Percentiles rank a stretch among this genome's conserved stretches.
These are phyloP conservation scores for Botrytis paeoniae DNA, from an alignment of 2,329 filamentous ascomycete species.

Conservation along the genomic window DNA sequence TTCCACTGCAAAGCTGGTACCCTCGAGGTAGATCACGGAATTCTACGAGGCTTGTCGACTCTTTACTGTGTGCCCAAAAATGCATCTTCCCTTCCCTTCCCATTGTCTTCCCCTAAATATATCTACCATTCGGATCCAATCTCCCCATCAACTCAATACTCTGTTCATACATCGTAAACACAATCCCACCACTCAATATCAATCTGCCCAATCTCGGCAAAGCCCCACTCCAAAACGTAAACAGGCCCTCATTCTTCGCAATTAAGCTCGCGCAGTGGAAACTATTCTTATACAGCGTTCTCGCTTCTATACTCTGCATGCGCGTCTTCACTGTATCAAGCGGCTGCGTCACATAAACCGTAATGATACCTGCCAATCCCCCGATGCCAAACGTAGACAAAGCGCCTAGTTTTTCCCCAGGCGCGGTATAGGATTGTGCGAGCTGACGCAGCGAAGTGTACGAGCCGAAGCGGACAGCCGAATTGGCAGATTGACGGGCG, in stretches of 20 bases:
- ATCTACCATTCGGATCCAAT: conserved; percentile 79
- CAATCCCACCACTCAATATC: conserved; percentile 90
- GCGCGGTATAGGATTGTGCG: conserved; percentile 86
- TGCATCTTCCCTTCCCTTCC: conserved; percentile 15
- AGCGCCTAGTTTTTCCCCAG: conserved; percentile 89
- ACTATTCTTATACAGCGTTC: conserved; percentile 78
- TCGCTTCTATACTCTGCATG: conserved; percentile 95
- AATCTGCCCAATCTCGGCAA: conserved; percentile 79
- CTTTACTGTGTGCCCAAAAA: neutral
- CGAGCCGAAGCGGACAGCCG: conserved; percentile 82
- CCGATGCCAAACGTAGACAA: conserved; percentile 88
- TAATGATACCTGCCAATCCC: conserved; percentile 83
- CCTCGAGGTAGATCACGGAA: neutral
- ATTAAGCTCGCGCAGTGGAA: conserved; percentile 79
- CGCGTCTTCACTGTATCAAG: conserved; percentile 95
- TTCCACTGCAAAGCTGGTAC: neutral
- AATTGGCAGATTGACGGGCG: conserved; percentile 90
- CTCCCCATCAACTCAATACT: conserved; percentile 81
- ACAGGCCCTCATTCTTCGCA: conserved; percentile 80
- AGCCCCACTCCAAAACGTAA: conserved; percentile 93
- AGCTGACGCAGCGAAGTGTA: conserved; percentile 90
- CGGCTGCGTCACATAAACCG: conserved; percentile 72
- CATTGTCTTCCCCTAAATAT: conserved; percentile 54
- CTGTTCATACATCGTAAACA: conserved; percentile 99
- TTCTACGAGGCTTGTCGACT: neutral